phyloP scores from a whole-genome alignment of 139 green algal genomes.

The Chlorella sp. region DNA sequence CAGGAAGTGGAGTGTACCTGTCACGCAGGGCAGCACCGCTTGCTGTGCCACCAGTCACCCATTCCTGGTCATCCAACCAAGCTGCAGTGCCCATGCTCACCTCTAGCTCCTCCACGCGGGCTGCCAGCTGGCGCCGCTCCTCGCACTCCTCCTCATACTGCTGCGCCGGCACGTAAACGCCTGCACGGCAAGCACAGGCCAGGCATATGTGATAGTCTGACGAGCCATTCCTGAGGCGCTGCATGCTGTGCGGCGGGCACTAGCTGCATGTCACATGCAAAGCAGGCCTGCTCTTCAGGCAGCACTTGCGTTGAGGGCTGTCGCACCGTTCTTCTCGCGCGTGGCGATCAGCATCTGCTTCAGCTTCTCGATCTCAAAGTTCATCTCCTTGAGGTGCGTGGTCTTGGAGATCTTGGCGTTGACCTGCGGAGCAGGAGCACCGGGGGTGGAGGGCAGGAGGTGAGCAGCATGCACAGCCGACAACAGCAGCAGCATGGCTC shows the following conservation, averaged over 20 bases:
- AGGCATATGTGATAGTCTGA: too few relatives aligned
- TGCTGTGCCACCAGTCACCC: too few relatives aligned
- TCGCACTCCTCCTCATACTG: conserved; percentile 78
- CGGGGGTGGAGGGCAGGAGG: not conserved
- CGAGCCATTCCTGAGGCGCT: too few relatives aligned
- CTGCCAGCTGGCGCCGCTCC: conserved; percentile 59
- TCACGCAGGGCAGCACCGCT: too few relatives aligned
- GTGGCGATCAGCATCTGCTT: conserved; percentile 76
- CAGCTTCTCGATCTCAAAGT: conserved; percentile 93
- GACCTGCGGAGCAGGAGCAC: conserved; percentile 43
- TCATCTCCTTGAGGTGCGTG: conserved; percentile 96
- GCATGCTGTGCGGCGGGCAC: too few relatives aligned
- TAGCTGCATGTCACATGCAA: too few relatives aligned
- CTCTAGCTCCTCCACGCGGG: conserved; percentile 51
- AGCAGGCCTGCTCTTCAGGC: too few relatives aligned
- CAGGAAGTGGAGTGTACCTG: too few relatives aligned
- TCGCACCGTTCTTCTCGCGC: conserved; percentile 90
- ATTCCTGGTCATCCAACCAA: too few relatives aligned
- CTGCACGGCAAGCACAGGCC: conserved; percentile 2
- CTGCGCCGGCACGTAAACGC: conserved; percentile 42
- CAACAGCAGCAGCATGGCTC: not conserved
- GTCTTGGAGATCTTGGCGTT: conserved; percentile 94
- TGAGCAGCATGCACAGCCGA: not conserved
- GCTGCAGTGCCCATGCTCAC: not conserved
- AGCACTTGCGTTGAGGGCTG: too few relatives aligned